A percentile compares a stretch with the other conserved stretches of the same genome.
Conservation (phyloP, 2,329 filamentous ascomycete genomes). For the Trichoderma oligosporum region DNA sequence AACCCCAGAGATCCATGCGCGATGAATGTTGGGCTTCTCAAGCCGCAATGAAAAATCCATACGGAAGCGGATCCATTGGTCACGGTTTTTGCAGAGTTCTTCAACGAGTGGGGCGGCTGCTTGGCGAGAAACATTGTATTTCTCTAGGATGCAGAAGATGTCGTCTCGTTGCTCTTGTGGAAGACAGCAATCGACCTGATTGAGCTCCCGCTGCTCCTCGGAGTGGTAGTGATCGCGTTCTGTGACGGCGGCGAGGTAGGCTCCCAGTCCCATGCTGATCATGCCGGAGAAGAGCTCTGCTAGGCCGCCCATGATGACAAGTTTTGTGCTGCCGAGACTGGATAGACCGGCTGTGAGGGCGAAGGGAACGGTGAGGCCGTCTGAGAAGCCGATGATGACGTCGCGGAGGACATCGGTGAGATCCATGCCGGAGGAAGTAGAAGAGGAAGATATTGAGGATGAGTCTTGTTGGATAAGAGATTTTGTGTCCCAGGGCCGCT, state of each 20-base stretch:
- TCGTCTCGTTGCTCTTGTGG: slow-evolving; percentile 46
- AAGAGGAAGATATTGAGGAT: slow-evolving; percentile 23
- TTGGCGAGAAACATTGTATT: slow-evolving; percentile 45
- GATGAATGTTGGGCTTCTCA: slow-evolving; percentile 41
- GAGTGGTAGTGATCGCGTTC: slow-evolving; percentile 51
- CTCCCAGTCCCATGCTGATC: slow-evolving; percentile 74
- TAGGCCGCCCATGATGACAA: slow-evolving; percentile 68
- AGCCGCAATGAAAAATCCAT: slow-evolving; percentile 56
- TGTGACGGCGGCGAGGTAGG: slow-evolving; percentile 63
- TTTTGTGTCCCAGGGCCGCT: slow-evolving; percentile 29
- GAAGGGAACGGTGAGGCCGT: slow-evolving; percentile 76
- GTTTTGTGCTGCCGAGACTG: slow-evolving; percentile 58
- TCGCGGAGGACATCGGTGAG: slow-evolving; percentile 53
- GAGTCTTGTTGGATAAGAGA: slow-evolving; percentile 23
- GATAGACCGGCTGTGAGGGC: slow-evolving; percentile 72
- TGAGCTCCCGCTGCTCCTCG: slow-evolving; percentile 44
- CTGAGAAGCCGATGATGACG: slow-evolving; percentile 71
- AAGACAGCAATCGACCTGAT: slow-evolving; percentile 39
- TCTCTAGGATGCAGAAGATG: slow-evolving; percentile 48
- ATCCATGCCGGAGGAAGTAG: slow-evolving; percentile 27
- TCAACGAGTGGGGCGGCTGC: slow-evolving; percentile 46
- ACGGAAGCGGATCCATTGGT: slow-evolving; percentile 54
- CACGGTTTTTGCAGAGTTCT: slow-evolving; percentile 45
- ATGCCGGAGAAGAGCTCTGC: slow-evolving; percentile 73
- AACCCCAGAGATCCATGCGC: slow-evolving; percentile 53